Base-by-base conservation (phyloP, 352 stramenopile species). In the Pythium vanterpoolii region DNA sequence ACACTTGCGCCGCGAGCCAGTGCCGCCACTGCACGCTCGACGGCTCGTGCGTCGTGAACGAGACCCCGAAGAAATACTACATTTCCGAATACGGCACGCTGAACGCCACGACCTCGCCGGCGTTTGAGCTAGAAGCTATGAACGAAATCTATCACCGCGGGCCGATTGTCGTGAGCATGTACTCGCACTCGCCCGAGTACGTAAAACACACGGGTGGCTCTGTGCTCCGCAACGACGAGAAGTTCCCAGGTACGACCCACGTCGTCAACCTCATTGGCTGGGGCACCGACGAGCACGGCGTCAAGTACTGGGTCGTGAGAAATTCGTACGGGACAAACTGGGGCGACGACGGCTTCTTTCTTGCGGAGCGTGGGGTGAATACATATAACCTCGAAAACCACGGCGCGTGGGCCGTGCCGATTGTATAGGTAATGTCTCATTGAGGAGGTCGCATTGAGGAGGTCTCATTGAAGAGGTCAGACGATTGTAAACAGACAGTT, bases 251-350 rank as follows among this genome's bases (percentile, higher is more conserved):
- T n/a, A 92, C 85, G 24, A 89, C 81, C 11, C 86, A 99, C 64
- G 92, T 97, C 30, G 93, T 99, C 56, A 96, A 86, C 39, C 88
- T 99, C 45, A 85, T 98, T n/a, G 96, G 96, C 36, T 99, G 96
- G 96, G 96, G 96, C 63, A 84, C 68, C 0, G 75, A 86, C 26
- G 79, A 88, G 24, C 71, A 90, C 36, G 77, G 89, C 36, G 57
- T 93, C 65, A 93, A 96, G 69, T 99, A 98, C 78, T 99, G 96
- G 96, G 88, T 99, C 68, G 89, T 98, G 42, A 89, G 97, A 48
- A 98, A 99, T 84, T 89, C 89, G 48, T 79, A 92, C 48, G 83
- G 83, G 38, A 92, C 80, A 9, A 88, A 87, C 53, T 92, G 77
- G 73, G 83, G 83, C 40, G 80, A 92, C 49, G 47, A 71, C 23